Base-by-base conservation (phyloP, 805 yeast genomes). In the Metschnikowia vanudenii region DNA sequence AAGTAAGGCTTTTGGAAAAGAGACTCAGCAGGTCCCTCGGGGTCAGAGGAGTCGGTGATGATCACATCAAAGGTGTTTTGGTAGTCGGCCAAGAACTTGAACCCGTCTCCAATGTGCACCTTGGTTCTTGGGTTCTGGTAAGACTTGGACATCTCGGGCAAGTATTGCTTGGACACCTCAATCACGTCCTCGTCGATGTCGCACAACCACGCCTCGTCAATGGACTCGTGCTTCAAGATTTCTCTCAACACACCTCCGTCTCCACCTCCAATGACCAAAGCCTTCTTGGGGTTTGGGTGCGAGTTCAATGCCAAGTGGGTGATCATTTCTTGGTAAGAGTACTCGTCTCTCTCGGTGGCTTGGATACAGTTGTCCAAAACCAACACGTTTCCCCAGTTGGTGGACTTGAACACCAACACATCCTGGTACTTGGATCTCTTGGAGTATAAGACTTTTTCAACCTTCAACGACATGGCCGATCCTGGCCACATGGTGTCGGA, bases 401-500 rank as follows among this genome's bases (percentile, higher is more conserved):
- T 83, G 42, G 96, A 85, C 72, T 91, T 88, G 75, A 92, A 94
- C 44, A 94, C 94, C 48, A 92, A 75, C 16, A 92, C 91, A 63
- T 92, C 98, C 75, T 92, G 99, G 70, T 86, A 92, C 68, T 84
- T 79, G 50, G 97, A 88, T 68, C 84, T 79, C 67, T 85, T 96
- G 52, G 80, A 85, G 71, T 87, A 90, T 55, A 92, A 77, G 43
- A 92, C 80, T 68, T 90, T 82, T 57, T 92, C 89, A 48, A 92
- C 98, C 54, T 83, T 80, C 58, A 92, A 76, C 43, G 90, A 80
- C 94, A 94, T 84, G 57, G 97, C 98, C 78, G 91, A 96, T 55
- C 99, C 99, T 26, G 99, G 98, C 96, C 97, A 92, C 88, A 89
- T 86, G 64, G 96, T 88, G 68, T 91, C 88, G 56, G 96, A 87